phyloP scores from a whole-genome alignment of 2,329 filamentous ascomycete species.

The Botrytis deweyae region DNA sequence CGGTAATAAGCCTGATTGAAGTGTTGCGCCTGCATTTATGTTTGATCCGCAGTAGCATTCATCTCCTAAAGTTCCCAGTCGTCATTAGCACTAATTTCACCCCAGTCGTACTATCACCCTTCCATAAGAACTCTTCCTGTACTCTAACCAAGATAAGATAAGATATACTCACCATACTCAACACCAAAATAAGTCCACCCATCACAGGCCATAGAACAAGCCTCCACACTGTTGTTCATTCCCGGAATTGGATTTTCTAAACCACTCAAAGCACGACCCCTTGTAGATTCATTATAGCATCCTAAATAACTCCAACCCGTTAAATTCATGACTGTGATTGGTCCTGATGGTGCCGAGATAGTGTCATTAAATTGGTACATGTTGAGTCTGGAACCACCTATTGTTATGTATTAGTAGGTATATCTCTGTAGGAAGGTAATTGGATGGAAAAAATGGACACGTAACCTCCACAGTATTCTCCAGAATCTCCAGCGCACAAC shows the following conservation, averaged over 20 bases:
- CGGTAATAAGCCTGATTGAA: neutral
- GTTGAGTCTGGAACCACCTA: neutral
- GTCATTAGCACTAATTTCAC: neutral
- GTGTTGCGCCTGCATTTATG: neutral
- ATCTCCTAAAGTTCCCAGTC: neutral
- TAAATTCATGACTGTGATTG: constrained; percentile 27
- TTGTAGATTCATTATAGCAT: constrained; percentile 29
- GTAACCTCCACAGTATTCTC: constrained; percentile 40
- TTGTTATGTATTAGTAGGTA: neutral
- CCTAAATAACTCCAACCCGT: constrained; percentile 26
- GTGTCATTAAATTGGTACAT: constrained; percentile 26
- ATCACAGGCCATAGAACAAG: constrained; percentile 34
- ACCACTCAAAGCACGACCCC: constrained; percentile 25
- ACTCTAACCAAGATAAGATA: neutral
- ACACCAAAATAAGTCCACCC: constrained; percentile 42
- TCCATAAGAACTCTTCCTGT: neutral
- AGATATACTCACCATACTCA: constrained; percentile 38
- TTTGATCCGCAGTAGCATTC: constrained; percentile 7
- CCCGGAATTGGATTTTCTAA: constrained; percentile 14
- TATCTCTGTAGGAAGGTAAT: neutral
- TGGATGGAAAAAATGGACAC: neutral
- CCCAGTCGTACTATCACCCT: neutral
- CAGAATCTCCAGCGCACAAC: constrained; percentile 35
- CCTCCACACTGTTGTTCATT: constrained; percentile 33
- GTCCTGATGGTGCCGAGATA: constrained; percentile 8